A percentile compares a stretch with the other conserved stretches of the same genome.
Evolutionary conservation across 192 early-diverging fungal genomes (phyloP).

Genomic region (Umbelopsis sp.): DNA sequence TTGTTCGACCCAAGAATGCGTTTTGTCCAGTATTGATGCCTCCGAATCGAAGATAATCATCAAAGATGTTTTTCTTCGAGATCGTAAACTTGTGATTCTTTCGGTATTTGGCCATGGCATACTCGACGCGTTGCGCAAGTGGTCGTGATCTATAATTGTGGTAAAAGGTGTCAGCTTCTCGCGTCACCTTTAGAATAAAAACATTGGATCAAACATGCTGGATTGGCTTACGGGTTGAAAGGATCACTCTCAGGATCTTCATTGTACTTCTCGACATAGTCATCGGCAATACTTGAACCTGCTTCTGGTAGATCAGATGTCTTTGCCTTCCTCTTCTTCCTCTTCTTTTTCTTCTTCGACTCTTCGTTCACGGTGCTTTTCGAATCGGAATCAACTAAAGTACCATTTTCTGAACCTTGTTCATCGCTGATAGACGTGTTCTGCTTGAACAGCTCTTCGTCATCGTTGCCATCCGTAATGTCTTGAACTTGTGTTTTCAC

Average conservation of each 20-base stretch:
- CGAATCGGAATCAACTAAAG: background rate
- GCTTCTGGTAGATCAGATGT: slow-evolving; percentile 40
- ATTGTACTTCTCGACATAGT: slow-evolving; percentile 30
- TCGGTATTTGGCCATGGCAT: slow-evolving; percentile 52
- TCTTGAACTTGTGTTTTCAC: background rate
- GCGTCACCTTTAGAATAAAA: background rate
- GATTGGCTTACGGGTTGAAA: slow-evolving; percentile 44
- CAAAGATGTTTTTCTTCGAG: slow-evolving; percentile 45
- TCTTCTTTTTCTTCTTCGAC: slow-evolving; percentile 48
- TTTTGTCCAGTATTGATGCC: slow-evolving; percentile 55
- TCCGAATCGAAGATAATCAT: slow-evolving; percentile 52
- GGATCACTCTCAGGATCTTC: slow-evolving; percentile 43
- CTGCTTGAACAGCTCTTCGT: background rate
- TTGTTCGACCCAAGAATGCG: slow-evolving; percentile 45
- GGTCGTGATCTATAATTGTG: slow-evolving; percentile 39
- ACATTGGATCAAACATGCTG: background rate
- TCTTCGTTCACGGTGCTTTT: background rate
- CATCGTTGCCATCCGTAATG: background rate
- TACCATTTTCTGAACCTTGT: background rate
- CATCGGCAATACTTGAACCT: slow-evolving; percentile 27
- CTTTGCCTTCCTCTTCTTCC: slow-evolving; percentile 46
- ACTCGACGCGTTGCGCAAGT: slow-evolving; percentile 48
- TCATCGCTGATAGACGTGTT: background rate
- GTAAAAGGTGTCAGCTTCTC: background rate
- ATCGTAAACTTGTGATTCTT: slow-evolving; percentile 54